phyloP scores from a whole-genome alignment of 2,329 filamentous ascomycete species.

The Alternaria triticimaculans region DNA sequence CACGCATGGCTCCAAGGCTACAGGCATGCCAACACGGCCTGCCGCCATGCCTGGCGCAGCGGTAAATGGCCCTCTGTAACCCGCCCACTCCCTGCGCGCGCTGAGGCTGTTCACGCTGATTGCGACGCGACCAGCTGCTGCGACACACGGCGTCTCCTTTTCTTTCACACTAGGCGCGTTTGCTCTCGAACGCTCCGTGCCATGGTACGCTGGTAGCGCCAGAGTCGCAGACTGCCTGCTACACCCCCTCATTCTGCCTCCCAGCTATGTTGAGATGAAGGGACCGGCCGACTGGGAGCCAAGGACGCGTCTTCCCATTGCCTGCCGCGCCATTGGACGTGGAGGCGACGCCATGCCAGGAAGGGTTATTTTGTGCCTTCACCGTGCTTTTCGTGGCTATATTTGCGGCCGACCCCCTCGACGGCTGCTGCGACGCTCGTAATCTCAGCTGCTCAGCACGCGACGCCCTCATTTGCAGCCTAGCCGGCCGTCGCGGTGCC shows the following conservation, averaged over 20 bases:
- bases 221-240: conserved; percentile 14
- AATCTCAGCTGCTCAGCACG: conserved; percentile 23
- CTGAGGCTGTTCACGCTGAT: conserved; percentile 19
- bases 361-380: conserved; percentile 21
- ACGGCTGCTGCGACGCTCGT: conserved; percentile 22
- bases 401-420: conserved; percentile 32
- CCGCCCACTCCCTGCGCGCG: conserved; percentile 1
- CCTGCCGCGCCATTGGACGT: conserved; percentile 19
- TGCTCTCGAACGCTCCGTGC: conserved; percentile 15
- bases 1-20: conserved; percentile 19
- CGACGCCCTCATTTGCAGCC: conserved; percentile 29
- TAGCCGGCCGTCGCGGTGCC: conserved; percentile 2
- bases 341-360: conserved; percentile 2
- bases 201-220: conserved; percentile 18
- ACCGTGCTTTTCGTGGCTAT: conserved; percentile 17
- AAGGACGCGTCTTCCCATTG: conserved; percentile 23
- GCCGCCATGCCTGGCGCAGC: conserved; percentile 29
- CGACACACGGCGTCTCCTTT: conserved; percentile 36
- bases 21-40: conserved; percentile 22
- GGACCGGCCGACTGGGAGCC: conserved; percentile 17
- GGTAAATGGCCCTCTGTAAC: conserved; percentile 1
- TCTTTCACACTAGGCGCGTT: conserved; percentile 9
- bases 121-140: conserved; percentile 22
- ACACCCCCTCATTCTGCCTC: conserved; percentile 11
- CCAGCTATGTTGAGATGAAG: conserved; percentile 22